These are phyloP conservation scores for Carex myosuroides DNA, from an alignment of 176 grass and related monocot genomes.

Conservation along the genomic window DNA sequence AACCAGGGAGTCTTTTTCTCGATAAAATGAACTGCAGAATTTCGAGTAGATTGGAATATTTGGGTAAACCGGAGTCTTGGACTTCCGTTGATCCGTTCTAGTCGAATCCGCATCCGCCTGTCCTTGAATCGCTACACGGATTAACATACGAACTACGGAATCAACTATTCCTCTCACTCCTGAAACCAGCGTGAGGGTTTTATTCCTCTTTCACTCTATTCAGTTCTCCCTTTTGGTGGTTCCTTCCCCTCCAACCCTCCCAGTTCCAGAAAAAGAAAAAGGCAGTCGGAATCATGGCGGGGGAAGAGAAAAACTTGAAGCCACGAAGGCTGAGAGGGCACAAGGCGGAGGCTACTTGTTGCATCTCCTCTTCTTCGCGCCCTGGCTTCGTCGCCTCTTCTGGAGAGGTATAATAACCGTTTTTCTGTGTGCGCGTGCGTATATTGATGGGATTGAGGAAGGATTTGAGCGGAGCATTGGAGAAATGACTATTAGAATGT, in stretches of 20 bases:
- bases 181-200: background rate
- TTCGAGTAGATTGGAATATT: too few species aligned
- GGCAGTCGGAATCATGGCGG: background rate
- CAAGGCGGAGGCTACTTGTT: conserved; percentile 63
- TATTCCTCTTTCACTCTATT: background rate
- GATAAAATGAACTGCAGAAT: too few species aligned
- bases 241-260: background rate
- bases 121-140: background rate
- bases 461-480: background rate
- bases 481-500: background rate
- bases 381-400: conserved; percentile 62
- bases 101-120: background rate
- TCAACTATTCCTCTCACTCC: background rate
- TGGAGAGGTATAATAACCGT: conserved; percentile 46
- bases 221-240: background rate
- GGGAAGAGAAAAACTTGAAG: conserved; percentile 18
- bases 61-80: too few species aligned
- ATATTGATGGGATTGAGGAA: background rate
- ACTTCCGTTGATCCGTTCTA: too few species aligned
- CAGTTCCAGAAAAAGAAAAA: background rate
- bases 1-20: too few species aligned
- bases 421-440: background rate
- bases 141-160: background rate
- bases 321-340: conserved; percentile 59
- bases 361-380: conserved; percentile 55